Evolutionary conservation across 495 filamentous ascomycete genomes (phyloP).

Genomic region (Arthonia radiata): DNA sequence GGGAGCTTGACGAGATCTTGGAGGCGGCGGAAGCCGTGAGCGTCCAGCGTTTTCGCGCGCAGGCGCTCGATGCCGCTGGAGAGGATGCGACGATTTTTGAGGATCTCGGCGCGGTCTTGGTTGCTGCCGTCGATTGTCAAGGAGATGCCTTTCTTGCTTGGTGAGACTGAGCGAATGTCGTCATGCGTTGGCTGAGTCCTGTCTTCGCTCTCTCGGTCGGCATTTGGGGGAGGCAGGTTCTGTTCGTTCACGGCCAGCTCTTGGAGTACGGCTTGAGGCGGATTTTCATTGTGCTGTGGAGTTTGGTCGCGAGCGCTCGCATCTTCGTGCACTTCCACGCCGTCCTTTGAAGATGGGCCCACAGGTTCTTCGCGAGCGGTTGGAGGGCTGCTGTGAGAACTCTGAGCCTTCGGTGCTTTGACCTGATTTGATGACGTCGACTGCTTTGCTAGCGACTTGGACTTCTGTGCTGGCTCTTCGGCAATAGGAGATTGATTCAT

Average conservation of each 20-base stretch:
- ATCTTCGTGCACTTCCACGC: slow-evolving; percentile 19
- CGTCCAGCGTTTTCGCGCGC: slow-evolving; percentile 44
- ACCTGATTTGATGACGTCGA: too few species aligned
- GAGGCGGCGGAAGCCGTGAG: slow-evolving; percentile 69
- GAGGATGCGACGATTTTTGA: slow-evolving; percentile 27
- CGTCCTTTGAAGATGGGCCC: slow-evolving; percentile 8
- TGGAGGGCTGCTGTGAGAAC: too few species aligned
- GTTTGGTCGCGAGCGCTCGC: slow-evolving; percentile 10
- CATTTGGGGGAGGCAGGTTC: slow-evolving; percentile 5
- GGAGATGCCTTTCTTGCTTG: slow-evolving; percentile 3
- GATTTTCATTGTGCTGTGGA: slow-evolving; percentile 6
- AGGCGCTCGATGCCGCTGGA: slow-evolving; percentile 56
- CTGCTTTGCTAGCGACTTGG: too few species aligned
- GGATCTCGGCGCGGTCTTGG: slow-evolving; percentile 22
- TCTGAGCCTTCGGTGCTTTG: too few species aligned
- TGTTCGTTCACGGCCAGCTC: slow-evolving; percentile 18
- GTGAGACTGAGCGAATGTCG: background rate
- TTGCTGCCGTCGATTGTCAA: slow-evolving; percentile 12
- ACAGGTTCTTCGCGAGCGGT: too few species aligned
- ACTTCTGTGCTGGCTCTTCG: too few species aligned
- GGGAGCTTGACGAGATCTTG: slow-evolving; percentile 55
- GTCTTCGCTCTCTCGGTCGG: slow-evolving; percentile 7
- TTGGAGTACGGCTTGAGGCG: slow-evolving; percentile 13
- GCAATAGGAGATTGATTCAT: too few species aligned
- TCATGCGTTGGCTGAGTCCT: slow-evolving; percentile 3